These are phyloP conservation scores for Ganoderma boninense DNA, from an alignment of 1,284 basidiomycete species.

Conservation along the genomic window DNA sequence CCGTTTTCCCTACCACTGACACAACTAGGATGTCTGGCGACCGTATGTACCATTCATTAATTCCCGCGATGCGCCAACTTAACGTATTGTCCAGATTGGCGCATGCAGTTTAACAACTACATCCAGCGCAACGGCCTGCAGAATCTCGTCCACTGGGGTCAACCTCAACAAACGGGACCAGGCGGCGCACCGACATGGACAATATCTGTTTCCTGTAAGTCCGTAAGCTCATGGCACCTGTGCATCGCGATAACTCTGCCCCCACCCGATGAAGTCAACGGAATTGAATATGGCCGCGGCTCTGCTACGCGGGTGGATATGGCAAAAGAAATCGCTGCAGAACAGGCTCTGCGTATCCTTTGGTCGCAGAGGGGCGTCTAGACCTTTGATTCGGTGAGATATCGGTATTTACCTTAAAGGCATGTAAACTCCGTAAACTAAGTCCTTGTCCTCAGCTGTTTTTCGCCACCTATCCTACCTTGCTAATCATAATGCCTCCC, in stretches of 20 bases:
- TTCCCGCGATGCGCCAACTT: not conserved
- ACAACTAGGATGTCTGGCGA: conserved; percentile 18
- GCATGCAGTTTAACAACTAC: conserved; percentile 31
- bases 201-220: conserved; percentile 18
- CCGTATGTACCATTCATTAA: conserved; percentile 14
- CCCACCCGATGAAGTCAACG: conserved; percentile 17
- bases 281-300: conserved; percentile 26
- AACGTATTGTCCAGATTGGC: conserved; percentile 21
- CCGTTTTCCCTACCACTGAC: not conserved
- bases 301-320: conserved; percentile 8
- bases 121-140: conserved; percentile 11
- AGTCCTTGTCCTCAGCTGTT: not conserved
- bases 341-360: conserved; percentile 23
- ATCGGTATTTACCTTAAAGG: not conserved
- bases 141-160: conserved; percentile 7
- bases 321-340: conserved; percentile 27
- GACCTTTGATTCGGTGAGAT: conserved; percentile 4
- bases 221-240: not conserved
- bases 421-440: not conserved
- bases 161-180: conserved; percentile 17
- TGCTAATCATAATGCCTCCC: not conserved
- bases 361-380: conserved; percentile 17
- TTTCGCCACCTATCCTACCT: not conserved
- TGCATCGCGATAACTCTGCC: not conserved
- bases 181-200: conserved; percentile 30